A percentile compares a stretch with the other conserved stretches of the same genome.
Conservation (phyloP, 2,329 filamentous ascomycete species). For the Elsinoe necatrix region DNA sequence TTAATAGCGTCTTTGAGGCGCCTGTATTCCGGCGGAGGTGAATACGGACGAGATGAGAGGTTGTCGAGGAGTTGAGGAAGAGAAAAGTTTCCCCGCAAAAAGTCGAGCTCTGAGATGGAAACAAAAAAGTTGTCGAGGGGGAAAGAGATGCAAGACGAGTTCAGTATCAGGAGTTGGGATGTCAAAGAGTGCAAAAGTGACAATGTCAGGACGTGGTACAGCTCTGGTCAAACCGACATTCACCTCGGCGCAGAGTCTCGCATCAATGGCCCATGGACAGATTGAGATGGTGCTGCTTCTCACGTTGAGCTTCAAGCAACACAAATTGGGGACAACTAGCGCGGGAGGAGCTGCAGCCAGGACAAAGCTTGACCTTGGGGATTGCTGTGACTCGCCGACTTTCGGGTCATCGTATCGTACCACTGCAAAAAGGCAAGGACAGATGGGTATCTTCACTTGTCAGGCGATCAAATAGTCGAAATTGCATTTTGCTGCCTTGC, state of each 20-base stretch:
- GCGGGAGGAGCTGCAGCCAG: slow-evolving; percentile 2
- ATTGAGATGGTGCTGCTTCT: neutral
- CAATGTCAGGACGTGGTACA: neutral
- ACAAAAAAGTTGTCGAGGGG: slow-evolving; percentile 9
- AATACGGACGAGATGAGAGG: slow-evolving; percentile 1
- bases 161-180: neutral
- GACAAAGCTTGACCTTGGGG: neutral
- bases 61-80: neutral
- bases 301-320: slow-evolving; percentile 4
- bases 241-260: neutral
- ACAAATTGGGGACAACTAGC: slow-evolving; percentile 6
- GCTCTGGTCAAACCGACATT: neutral
- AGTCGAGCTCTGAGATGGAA: slow-evolving; percentile 9
- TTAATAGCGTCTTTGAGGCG: slow-evolving; percentile 5
- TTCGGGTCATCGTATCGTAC: slow-evolving; percentile 3
- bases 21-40: neutral
- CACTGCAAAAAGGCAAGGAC: neutral
- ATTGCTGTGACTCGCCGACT: neutral
- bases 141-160: neutral
- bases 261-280: neutral
- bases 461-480: slow-evolving; percentile 7
- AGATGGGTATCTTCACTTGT: neutral
- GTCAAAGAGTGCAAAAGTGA: neutral
- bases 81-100: slow-evolving; percentile 16
- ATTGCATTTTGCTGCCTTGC: neutral